These are phyloP conservation scores for Beverwykella pulmonaria DNA, from an alignment of 495 filamentous ascomycete species.

Conservation along the genomic window DNA sequence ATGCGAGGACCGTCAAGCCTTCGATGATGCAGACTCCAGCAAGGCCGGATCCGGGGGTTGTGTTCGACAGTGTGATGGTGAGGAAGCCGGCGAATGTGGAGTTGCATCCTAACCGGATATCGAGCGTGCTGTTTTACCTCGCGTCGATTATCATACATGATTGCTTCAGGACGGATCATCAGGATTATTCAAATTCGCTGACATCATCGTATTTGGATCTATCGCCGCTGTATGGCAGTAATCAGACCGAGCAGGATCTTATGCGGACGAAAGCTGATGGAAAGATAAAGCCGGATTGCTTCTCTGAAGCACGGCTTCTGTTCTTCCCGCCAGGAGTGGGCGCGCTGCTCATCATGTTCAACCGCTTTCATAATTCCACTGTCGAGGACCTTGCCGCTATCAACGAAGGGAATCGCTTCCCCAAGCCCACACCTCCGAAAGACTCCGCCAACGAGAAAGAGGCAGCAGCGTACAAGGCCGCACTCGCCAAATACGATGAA, in stretches of 20 bases:
- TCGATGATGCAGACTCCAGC: conserved; percentile 62
- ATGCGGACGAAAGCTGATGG: conserved; percentile 82
- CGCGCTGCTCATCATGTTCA: conserved; percentile 67
- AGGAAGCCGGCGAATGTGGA: conserved; percentile 57
- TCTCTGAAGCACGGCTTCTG: conserved; percentile 73
- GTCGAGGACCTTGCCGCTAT: conserved; percentile 60
- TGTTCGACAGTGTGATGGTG: conserved; percentile 77
- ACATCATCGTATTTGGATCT: conserved; percentile 88
- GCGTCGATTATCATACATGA: conserved; percentile 89
- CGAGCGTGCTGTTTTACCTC: conserved; percentile 85
- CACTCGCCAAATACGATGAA: conserved; percentile 42
- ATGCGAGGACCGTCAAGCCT: conserved; percentile 74
- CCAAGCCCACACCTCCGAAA: conserved; percentile 40
- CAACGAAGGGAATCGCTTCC: conserved; percentile 62
- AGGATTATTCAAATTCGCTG: conserved; percentile 60
- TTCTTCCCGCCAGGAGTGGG: conserved; percentile 86
- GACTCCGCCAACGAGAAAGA: conserved; percentile 17
- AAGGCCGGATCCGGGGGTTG: conserved; percentile 71
- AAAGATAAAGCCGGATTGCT: conserved; percentile 81
- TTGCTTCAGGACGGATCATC: conserved; percentile 64
- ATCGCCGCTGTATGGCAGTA: conserved; percentile 83
- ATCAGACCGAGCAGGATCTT: conserved; percentile 69
- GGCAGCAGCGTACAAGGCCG: conserved; percentile 13
- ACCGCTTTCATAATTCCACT: conserved; percentile 53
- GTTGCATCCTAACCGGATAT: conserved; percentile 77